These are phyloP conservation scores for Flaveria sonorensis DNA, from an alignment of 129 eudicot genomes.

Conservation along the genomic window DNA sequence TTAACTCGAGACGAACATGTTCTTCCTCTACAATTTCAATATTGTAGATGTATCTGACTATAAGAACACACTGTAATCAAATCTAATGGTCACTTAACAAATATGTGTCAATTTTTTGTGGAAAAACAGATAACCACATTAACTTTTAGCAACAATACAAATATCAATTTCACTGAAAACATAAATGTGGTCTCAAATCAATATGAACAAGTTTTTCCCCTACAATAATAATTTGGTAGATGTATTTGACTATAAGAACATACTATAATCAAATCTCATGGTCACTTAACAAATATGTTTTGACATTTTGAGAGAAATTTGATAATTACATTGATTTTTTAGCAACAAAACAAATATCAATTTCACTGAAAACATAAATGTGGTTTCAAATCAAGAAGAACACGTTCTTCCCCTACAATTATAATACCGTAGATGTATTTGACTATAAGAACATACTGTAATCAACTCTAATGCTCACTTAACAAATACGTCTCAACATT, in stretches of 20 bases:
- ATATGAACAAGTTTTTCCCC: slow-evolving; percentile 10
- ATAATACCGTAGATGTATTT: background rate
- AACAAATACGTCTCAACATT: background rate
- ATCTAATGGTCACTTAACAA: too few relatives aligned
- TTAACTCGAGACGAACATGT: background rate
- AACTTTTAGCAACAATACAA: background rate
- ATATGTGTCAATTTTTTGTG: too few relatives aligned
- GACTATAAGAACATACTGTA: background rate
- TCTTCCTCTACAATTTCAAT: slow-evolving; percentile 5
- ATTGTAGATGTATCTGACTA: background rate
- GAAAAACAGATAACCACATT: background rate
- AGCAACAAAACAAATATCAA: background rate
- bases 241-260: background rate
- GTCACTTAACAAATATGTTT: background rate
- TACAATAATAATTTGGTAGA: background rate
- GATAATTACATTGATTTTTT: background rate
- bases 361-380: background rate
- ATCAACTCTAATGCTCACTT: background rate
- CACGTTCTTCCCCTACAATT: slow-evolving; percentile 5
- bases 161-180: background rate
- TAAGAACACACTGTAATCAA: background rate
- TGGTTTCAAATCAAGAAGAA: slow-evolving; percentile 6
- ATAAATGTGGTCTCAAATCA: background rate
- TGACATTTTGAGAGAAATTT: background rate
- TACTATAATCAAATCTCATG: background rate